Percentiles rank a stretch among this genome's conserved stretches.
phyloP scores from a whole-genome alignment of 495 filamentous ascomycete species.

The Penicillium desertorum region DNA sequence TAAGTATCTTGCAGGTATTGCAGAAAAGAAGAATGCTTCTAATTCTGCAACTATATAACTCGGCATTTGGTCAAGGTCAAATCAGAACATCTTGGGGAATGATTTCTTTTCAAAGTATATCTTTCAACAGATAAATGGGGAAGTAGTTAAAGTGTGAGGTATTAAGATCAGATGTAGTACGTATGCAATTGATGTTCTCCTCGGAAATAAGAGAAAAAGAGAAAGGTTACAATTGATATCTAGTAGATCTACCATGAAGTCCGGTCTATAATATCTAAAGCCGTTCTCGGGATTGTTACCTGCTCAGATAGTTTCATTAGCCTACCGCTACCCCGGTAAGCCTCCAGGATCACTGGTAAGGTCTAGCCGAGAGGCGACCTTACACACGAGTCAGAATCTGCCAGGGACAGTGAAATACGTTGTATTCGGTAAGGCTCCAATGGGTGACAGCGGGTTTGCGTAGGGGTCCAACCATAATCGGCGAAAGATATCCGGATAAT shows the following conservation, averaged over 20 bases:
- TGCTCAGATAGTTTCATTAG: not conserved
- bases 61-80: not conserved
- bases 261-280: not conserved
- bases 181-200: not conserved
- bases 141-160: not conserved
- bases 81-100: not conserved
- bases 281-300: slow-evolving; percentile 3
- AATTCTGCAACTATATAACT: not conserved
- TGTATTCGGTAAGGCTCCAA: slow-evolving; percentile 29
- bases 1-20: slow-evolving; percentile 7
- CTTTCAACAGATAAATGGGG: not conserved
- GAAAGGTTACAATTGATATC: slow-evolving; percentile 20
- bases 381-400: slow-evolving; percentile 40
- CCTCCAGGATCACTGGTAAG: slow-evolving; percentile 18
- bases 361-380: slow-evolving; percentile 11
- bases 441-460: slow-evolving; percentile 19
- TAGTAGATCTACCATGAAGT: too few species aligned
- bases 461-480: slow-evolving; percentile 33
- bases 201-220: not conserved
- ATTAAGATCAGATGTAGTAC: not conserved
- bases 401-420: slow-evolving; percentile 34
- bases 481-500: slow-evolving; percentile 14
- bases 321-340: slow-evolving; percentile 16
- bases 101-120: not conserved
- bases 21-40: not conserved